phyloP scores from a whole-genome alignment of 2,329 filamentous ascomycete species.

The Lojkania enalia region DNA sequence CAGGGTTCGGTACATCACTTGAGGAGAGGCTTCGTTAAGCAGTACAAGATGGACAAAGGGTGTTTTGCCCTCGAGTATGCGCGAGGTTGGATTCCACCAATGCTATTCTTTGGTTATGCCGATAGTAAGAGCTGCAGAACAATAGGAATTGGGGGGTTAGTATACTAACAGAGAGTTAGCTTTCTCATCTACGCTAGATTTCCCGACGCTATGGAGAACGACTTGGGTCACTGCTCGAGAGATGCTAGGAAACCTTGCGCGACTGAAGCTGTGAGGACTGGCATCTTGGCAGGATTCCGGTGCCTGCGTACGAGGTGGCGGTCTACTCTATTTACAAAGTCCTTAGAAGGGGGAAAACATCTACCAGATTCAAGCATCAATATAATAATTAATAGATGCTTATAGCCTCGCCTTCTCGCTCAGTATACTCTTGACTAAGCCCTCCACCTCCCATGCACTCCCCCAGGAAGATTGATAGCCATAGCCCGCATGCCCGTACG shows the following conservation, averaged over 20 bases:
- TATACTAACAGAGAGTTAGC: conserved; percentile 30
- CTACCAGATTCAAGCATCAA: too few relatives aligned
- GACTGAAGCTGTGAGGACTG: conserved; percentile 8
- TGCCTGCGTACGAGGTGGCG: too few relatives aligned
- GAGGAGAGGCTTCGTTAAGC: conserved; percentile 71
- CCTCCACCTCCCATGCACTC: conserved; percentile 46
- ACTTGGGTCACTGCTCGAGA: conserved; percentile 71
- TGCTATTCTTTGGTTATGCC: conserved; percentile 88
- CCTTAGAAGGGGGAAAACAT: too few relatives aligned
- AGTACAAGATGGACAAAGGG: conserved; percentile 76
- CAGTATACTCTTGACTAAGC: conserved; percentile 39
- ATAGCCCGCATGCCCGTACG: conserved; percentile 79
- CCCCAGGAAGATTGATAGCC: conserved; percentile 63
- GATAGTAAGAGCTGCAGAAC: conserved; percentile 55
- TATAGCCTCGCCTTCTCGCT: conserved; percentile 13
- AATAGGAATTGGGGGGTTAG: background rate
- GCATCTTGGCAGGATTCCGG: background rate
- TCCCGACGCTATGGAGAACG: conserved; percentile 84
- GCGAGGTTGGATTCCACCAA: conserved; percentile 87
- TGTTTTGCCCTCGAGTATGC: conserved; percentile 86
- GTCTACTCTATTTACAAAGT: too few relatives aligned
- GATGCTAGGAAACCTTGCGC: conserved; percentile 67
- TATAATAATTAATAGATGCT: too few relatives aligned
- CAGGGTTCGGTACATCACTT: conserved; percentile 73
- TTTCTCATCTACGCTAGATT: conserved; percentile 78